phyloP scores from a whole-genome alignment of 2,329 filamentous ascomycete species.

The Xylariaceae sp. region DNA sequence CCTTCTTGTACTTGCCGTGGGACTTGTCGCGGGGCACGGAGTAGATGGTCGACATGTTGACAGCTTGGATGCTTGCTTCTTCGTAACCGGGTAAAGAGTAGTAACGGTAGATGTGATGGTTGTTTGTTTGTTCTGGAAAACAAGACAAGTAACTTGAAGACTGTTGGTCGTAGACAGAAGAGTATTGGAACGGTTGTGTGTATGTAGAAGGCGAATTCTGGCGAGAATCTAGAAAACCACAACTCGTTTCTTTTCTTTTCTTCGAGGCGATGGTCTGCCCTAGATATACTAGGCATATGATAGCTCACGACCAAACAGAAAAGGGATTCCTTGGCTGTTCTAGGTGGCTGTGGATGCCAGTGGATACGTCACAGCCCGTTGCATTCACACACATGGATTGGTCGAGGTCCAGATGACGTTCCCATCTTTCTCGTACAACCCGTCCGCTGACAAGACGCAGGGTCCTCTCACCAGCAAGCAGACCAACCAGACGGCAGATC shows the following conservation, averaged over 20 bases:
- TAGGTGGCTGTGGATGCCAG: conserved; percentile 14
- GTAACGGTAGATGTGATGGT: background rate
- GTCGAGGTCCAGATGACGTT: conserved; percentile 8
- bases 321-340: conserved; percentile 13
- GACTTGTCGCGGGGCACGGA: conserved; percentile 32
- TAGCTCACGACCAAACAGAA: conserved; percentile 7
- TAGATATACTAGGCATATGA: conserved; percentile 20
- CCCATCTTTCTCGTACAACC: background rate
- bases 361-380: conserved; percentile 18
- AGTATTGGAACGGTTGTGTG: background rate
- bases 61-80: conserved; percentile 1
- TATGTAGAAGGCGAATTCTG: conserved; percentile 25
- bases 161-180: background rate
- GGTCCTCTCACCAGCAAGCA: conserved; percentile 12
- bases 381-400: background rate
- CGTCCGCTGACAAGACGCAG: conserved; percentile 15
- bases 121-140: background rate
- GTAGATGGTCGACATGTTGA: conserved; percentile 29
- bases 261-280: conserved; percentile 21
- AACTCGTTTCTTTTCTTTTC: too few relatives aligned
- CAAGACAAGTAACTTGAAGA: too few relatives aligned
- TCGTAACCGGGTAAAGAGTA: background rate
- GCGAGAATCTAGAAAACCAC: conserved; percentile 11
- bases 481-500: conserved; percentile 7
- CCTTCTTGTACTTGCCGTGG: conserved; percentile 37